A percentile compares a stretch with the other conserved stretches of the same genome.
phyloP scores from a whole-genome alignment of 371 early-diverging fungal species.

The Zychaea mexicana region DNA sequence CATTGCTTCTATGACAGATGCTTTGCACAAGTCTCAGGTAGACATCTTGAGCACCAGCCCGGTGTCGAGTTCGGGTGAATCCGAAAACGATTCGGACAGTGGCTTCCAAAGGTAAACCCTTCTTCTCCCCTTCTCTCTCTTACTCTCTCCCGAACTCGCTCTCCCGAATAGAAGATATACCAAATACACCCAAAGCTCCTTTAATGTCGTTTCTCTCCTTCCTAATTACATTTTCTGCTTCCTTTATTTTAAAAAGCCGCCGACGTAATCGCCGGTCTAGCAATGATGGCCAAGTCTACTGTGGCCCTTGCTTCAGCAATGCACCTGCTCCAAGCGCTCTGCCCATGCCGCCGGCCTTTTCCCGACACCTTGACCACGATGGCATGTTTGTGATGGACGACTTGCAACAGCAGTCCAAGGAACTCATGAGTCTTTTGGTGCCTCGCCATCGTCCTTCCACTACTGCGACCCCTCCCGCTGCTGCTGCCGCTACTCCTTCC shows the following conservation, averaged over 20 bases:
- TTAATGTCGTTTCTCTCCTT: too few relatives aligned
- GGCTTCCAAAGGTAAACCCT: not conserved
- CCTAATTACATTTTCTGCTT: not conserved
- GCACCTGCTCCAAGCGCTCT: conserved; percentile 75
- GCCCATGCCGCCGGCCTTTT: conserved; percentile 70
- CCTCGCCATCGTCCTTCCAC: conserved; percentile 11
- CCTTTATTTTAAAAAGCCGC: conserved; percentile 1
- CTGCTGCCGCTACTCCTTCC: too few relatives aligned
- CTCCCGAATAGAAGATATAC: too few relatives aligned
- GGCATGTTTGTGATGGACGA: conserved; percentile 19
- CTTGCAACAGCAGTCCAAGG: conserved; percentile 35
- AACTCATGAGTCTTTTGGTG: conserved; percentile 30
- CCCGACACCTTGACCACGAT: conserved; percentile 15
- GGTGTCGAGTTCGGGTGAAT: not conserved
- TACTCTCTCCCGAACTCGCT: too few relatives aligned
- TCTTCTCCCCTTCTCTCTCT: too few relatives aligned
- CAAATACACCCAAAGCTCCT: too few relatives aligned
- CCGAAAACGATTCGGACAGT: conserved; percentile 1
- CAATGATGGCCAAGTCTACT: conserved; percentile 52
- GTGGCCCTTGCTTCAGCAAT: conserved; percentile 83
- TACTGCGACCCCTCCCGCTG: not conserved
- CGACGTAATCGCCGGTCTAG: conserved; percentile 7
- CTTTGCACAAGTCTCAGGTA: conserved; percentile 5
- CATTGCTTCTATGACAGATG: conserved; percentile 20
- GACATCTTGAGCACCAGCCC: conserved; percentile 1